Base-by-base conservation (phyloP, 306 rosid species). In the Cucurbita argyrosperma region DNA sequence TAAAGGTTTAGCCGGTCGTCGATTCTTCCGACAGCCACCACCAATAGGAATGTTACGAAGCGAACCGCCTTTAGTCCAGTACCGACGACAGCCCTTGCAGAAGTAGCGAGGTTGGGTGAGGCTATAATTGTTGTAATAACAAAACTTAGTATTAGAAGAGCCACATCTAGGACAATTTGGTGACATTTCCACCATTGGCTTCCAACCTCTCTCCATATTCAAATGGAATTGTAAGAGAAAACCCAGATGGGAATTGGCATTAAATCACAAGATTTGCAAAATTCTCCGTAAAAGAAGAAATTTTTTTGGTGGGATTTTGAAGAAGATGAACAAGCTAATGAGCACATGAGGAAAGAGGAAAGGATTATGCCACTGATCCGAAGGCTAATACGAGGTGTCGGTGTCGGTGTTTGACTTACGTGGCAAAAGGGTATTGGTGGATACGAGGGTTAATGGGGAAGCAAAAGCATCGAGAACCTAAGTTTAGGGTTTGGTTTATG, bases 361-460 rank as follows among this genome's bases (percentile, higher is more conserved):
- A 40, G 56, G 56, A 63, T 63, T 79, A 71, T 37, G 77, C 77
- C 85, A 72, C 83, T 39, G 70, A 68, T 50, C 85, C 88, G 79
- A 55, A 79, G 85, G 88, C 85, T 81, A 47, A 83, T 79, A 82
- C 35, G 70, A 15, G 51, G 87, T 88, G 96, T 90, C 87, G 84
- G 91, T 87, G 96, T 82, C 87, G 84, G 91, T 87, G 96, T 82
- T 84, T 73, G 62, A 37, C 73, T 69, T 72, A 84, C 84, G 82
- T 86, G 91, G 83, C 85, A 23, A 3, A 46, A 78, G 53, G 74
- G 3, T 10, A 87, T 79, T 85, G 92, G 89, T 57, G 39, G 76
- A 19, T 53, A 43, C 79, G 87, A 79, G 80, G 80, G 84, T 60
- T 58, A 83, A 42, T 39, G 5, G 23, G 93, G 96, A 87, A 87